Evolutionary conservation across 2,329 filamentous ascomycete genomes (phyloP).

Genomic region (Fusarium scirpi): DNA sequence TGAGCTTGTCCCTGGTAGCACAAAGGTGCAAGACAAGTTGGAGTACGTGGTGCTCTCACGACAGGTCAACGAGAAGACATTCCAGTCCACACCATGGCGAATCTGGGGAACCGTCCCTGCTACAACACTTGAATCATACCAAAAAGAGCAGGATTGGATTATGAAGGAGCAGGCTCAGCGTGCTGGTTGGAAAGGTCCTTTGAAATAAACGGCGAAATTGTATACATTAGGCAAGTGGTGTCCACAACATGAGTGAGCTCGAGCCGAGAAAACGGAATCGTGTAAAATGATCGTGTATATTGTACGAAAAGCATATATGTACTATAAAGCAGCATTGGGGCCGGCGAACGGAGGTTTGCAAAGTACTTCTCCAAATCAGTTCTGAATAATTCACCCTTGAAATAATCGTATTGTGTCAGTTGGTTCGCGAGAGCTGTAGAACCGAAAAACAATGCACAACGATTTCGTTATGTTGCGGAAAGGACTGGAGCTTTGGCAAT

Average conservation of each 20-base stretch:
- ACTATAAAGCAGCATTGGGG: slow-evolving; percentile 46
- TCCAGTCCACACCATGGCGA: slow-evolving; percentile 66
- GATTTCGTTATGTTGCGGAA: neutral
- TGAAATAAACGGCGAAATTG: slow-evolving; percentile 19
- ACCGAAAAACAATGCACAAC: neutral
- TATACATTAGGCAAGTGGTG: neutral
- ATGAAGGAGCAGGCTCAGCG: slow-evolving; percentile 51
- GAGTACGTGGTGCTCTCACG: slow-evolving; percentile 75
- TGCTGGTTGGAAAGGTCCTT: slow-evolving; percentile 49
- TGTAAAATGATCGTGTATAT: slow-evolving; percentile 46
- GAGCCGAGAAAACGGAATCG: slow-evolving; percentile 16
- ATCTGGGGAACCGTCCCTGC: slow-evolving; percentile 73
- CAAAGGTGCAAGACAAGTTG: slow-evolving; percentile 64
- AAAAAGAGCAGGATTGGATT: slow-evolving; percentile 52
- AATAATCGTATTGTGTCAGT: neutral
- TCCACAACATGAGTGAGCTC: slow-evolving; percentile 1
- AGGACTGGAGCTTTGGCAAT: neutral
- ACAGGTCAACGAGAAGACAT: slow-evolving; percentile 59
- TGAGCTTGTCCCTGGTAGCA: slow-evolving; percentile 58
- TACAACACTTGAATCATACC: slow-evolving; percentile 60
- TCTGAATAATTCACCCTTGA: slow-evolving; percentile 12
- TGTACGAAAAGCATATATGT: slow-evolving; percentile 48
- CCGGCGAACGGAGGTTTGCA: slow-evolving; percentile 38
- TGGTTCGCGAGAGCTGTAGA: neutral
- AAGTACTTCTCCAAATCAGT: slow-evolving; percentile 42